A percentile compares a stretch with the other conserved stretches of the same genome.
Conservation (phyloP, 495 filamentous ascomycete species). For the Echria macrotheca region DNA sequence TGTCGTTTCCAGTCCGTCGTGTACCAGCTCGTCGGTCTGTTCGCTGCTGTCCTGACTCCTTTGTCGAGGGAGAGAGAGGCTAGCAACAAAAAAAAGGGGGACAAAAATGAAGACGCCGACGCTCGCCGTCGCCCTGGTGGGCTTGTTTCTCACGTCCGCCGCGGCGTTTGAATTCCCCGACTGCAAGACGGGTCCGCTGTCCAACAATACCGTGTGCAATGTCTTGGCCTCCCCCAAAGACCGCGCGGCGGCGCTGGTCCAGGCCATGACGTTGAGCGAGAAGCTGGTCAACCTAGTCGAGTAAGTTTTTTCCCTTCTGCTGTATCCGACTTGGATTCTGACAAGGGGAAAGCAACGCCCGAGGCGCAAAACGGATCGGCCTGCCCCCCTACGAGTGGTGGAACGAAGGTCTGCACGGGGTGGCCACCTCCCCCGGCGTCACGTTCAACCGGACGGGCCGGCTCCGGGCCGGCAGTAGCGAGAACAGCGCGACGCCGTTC, state of each 20-base stretch:
- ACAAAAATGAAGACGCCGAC: too few species aligned
- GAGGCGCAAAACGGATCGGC: constrained; percentile 35
- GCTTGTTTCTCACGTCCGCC: not conserved
- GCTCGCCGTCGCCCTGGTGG: too few species aligned
- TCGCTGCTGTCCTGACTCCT: too few species aligned
- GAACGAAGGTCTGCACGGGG: constrained; percentile 47
- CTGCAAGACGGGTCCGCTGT: constrained; percentile 30
- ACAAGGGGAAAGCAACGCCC: constrained; percentile 21
- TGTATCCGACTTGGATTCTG: not conserved
- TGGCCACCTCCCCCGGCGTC: constrained; percentile 33
- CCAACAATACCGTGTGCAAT: constrained; percentile 45
- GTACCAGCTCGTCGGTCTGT: too few species aligned
- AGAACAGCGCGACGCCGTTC: constrained; percentile 23
- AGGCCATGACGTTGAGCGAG: constrained; percentile 33
- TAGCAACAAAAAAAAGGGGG: too few species aligned
- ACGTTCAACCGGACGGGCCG: constrained; percentile 18
- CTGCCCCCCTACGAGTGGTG: constrained; percentile 45
- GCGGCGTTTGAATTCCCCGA: constrained; percentile 27
- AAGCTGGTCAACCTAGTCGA: constrained; percentile 35
- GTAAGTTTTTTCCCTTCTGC: constrained; percentile 1
- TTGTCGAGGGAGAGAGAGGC: too few species aligned
- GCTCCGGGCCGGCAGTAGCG: too few species aligned
- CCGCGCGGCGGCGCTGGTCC: constrained; percentile 35
- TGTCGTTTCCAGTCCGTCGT: too few species aligned
- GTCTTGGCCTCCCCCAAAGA: constrained; percentile 38